phyloP scores from a whole-genome alignment of 208 protist species.

The Acanthamoeba royreba region DNA sequence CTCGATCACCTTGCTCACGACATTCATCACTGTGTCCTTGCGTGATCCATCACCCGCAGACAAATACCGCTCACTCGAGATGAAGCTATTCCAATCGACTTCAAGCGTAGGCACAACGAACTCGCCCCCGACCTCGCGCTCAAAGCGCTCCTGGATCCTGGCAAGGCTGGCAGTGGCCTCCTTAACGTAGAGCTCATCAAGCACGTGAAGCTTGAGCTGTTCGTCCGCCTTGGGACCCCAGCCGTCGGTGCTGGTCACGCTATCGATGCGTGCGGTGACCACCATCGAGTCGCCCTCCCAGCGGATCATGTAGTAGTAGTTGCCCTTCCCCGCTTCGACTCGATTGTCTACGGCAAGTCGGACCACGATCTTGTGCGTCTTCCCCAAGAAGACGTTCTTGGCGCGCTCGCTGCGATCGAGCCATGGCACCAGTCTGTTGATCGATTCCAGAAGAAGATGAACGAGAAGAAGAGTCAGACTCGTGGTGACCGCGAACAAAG shows the following conservation, averaged over 20 bases:
- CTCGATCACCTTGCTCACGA: neutral
- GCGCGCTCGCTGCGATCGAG: neutral
- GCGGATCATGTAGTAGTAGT: neutral
- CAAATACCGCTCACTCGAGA: neutral
- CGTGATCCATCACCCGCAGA: neutral
- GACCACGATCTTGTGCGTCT: neutral
- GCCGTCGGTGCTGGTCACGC: neutral
- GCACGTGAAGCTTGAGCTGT: neutral
- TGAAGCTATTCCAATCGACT: neutral
- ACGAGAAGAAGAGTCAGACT: too few relatives aligned
- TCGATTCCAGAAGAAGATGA: too few relatives aligned
- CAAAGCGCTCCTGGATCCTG: neutral
- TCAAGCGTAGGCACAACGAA: neutral
- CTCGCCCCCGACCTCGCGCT: neutral
- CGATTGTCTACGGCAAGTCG: neutral
- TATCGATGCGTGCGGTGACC: neutral
- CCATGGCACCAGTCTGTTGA: neutral
- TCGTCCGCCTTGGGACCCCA: neutral
- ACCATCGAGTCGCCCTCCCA: neutral
- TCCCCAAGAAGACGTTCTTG: neutral
- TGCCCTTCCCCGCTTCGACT: neutral
- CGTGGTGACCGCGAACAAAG: too few relatives aligned
- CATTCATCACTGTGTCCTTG: neutral
- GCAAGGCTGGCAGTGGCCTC: neutral
- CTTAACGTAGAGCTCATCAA: neutral